A percentile compares a stretch with the other conserved stretches of the same genome.
Evolutionary conservation across 352 stramenopile genomes (phyloP).

Genomic region (Phytophthora pseudosyringae): DNA sequence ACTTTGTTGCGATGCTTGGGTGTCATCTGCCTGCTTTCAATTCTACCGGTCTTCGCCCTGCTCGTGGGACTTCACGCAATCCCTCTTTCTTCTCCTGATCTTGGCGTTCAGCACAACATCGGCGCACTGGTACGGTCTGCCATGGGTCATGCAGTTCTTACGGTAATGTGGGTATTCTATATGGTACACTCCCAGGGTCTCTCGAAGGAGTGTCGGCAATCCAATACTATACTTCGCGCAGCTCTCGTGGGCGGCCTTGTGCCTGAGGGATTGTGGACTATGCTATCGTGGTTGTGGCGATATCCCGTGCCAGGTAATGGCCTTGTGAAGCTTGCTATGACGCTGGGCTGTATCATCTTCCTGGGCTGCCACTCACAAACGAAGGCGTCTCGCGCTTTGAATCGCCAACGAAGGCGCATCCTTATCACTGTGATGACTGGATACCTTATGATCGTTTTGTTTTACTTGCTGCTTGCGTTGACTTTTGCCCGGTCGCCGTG

Average conservation of each 20-base stretch:
- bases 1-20: slow-evolving; percentile 13
- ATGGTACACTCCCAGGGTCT: slow-evolving; percentile 20
- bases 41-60: slow-evolving; percentile 12
- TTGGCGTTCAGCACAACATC: slow-evolving; percentile 13
- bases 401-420: slow-evolving; percentile 10
- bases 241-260: slow-evolving; percentile 17
- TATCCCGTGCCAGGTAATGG: slow-evolving; percentile 28
- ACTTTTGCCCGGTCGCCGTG: slow-evolving; percentile 31
- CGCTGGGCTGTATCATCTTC: slow-evolving; percentile 12
- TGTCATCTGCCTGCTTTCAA: slow-evolving; percentile 32
- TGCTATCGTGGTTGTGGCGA: slow-evolving; percentile 18
- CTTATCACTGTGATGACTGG: slow-evolving; percentile 13
- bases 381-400: background rate
- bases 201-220: background rate
- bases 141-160: slow-evolving; percentile 14
- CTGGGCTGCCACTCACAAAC: slow-evolving; percentile 1
- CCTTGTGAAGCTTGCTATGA: slow-evolving; percentile 4
- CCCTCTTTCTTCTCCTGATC: slow-evolving; percentile 19
- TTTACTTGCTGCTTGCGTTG: slow-evolving; percentile 36
- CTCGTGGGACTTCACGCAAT: slow-evolving; percentile 24
- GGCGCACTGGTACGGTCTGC: slow-evolving; percentile 15
- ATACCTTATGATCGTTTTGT: slow-evolving; percentile 11
- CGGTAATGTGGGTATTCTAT: slow-evolving; percentile 14
- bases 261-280: slow-evolving; percentile 17
- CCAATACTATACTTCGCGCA: background rate